Evolutionary conservation across 139 green algal species (phyloP).

Genomic region (Pycnococcus provasolii): DNA sequence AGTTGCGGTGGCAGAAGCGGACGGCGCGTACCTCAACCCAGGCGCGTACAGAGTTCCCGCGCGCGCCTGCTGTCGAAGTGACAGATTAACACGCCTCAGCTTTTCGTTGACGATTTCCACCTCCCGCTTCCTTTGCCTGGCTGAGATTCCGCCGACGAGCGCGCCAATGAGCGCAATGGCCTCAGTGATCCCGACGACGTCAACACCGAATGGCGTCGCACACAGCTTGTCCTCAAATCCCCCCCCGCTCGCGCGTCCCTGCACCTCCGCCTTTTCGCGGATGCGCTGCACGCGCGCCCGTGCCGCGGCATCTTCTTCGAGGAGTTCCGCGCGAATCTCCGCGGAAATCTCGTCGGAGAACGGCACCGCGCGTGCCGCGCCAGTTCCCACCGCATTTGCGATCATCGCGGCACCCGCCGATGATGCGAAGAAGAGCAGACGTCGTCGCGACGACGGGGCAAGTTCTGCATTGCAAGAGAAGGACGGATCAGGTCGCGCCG

Average conservation of each 20-base stretch:
- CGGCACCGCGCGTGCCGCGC: neutral
- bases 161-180: constrained; percentile 68
- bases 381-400: no score
- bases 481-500: no score
- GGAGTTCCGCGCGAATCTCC: neutral
- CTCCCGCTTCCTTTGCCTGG: constrained; percentile 19
- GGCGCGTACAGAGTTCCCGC: constrained; percentile 17
- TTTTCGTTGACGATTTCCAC: constrained; percentile 27
- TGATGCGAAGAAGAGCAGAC: no score
- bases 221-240: constrained; percentile 44
- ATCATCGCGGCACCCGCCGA: no score
- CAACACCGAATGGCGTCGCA: constrained; percentile 86
- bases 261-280: neutral
- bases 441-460: no score
- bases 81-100: constrained; percentile 23
- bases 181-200: constrained; percentile 93
- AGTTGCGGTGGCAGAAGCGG: neutral
- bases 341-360: neutral
- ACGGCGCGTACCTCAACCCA: constrained; percentile 16
- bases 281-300: neutral
- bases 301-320: neutral
- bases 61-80: constrained; percentile 21
- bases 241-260: neutral
- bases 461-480: no score
- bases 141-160: constrained; percentile 39